These are phyloP conservation scores for Claviceps digitariae DNA, from an alignment of 2,329 filamentous ascomycete genomes.

Conservation along the genomic window DNA sequence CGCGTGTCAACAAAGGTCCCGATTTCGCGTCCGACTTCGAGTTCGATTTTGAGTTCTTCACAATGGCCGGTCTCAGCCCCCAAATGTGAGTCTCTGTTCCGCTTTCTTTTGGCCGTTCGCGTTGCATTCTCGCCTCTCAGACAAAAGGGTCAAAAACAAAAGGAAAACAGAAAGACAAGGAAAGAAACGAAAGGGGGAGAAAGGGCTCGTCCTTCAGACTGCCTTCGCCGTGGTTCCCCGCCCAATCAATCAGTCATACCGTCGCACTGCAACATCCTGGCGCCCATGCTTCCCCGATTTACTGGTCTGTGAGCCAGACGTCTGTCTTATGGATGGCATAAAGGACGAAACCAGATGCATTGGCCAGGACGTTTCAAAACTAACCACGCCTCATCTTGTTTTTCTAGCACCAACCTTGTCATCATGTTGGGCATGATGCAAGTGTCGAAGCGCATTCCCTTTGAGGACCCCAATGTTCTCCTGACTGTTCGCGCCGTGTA, in stretches of 20 bases:
- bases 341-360: neutral
- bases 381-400: conserved; percentile 9
- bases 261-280: too few relatives aligned
- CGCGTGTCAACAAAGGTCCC: neutral
- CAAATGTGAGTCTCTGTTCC: conserved; percentile 40
- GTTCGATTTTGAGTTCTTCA: conserved; percentile 14
- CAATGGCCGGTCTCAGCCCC: conserved; percentile 48
- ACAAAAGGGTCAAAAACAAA: neutral
- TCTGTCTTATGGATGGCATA: neutral
- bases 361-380: conserved; percentile 4
- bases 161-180: neutral
- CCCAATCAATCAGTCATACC: too few relatives aligned
- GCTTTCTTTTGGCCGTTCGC: neutral
- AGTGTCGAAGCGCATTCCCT: conserved; percentile 88
- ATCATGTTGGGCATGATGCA: conserved; percentile 98
- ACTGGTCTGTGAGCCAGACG: neutral
- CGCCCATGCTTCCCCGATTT: neutral
- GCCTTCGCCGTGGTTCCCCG: too few relatives aligned
- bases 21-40: neutral
- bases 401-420: conserved; percentile 68
- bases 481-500: conserved; percentile 43
- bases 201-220: neutral
- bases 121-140: neutral
- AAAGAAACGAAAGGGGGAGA: neutral
- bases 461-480: conserved; percentile 62